Evolutionary conservation across 768 basidiomycete genomes (phyloP).

Genomic region (Hemileccinum rubropunctum): DNA sequence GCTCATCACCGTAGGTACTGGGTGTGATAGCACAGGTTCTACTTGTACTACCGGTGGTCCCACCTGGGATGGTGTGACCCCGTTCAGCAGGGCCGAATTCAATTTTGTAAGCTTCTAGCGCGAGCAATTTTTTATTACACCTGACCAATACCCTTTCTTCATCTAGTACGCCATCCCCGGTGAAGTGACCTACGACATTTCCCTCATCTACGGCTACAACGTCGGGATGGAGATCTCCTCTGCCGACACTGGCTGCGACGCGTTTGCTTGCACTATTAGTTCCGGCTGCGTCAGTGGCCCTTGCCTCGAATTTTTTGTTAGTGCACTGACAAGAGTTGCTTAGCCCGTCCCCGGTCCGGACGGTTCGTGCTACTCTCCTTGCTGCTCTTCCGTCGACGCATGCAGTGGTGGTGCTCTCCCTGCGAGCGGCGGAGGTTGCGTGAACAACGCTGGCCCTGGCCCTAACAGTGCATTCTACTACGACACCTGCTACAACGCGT

Average conservation of each 20-base stretch:
- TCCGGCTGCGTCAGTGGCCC: constrained; percentile 29
- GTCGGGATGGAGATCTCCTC: constrained; percentile 36
- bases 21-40: constrained; percentile 20
- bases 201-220: constrained; percentile 34
- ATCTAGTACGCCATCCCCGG: constrained; percentile 24
- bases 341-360: constrained; percentile 30
- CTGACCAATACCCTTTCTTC: background rate
- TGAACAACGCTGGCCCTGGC: constrained; percentile 27
- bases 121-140: background rate
- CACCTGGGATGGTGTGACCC: constrained; percentile 28
- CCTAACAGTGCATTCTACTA: constrained; percentile 32
- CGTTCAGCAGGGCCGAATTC: constrained; percentile 34
- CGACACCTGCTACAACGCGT: constrained; percentile 27
- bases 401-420: constrained; percentile 30
- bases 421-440: constrained; percentile 26
- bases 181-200: constrained; percentile 32
- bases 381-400: constrained; percentile 28
- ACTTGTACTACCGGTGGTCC: constrained; percentile 30
- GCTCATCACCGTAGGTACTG: constrained; percentile 25
- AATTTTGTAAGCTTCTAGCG: constrained; percentile 23
- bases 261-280: constrained; percentile 29
- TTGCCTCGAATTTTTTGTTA: background rate
- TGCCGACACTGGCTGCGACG: constrained; percentile 21
- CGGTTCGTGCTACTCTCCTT: constrained; percentile 27
- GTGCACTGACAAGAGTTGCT: background rate